Evolutionary conservation across 257 asterid species (phyloP), one percentile per base, ranked within the genome.

Genomic region (Penstemon davidsonii): DNA sequence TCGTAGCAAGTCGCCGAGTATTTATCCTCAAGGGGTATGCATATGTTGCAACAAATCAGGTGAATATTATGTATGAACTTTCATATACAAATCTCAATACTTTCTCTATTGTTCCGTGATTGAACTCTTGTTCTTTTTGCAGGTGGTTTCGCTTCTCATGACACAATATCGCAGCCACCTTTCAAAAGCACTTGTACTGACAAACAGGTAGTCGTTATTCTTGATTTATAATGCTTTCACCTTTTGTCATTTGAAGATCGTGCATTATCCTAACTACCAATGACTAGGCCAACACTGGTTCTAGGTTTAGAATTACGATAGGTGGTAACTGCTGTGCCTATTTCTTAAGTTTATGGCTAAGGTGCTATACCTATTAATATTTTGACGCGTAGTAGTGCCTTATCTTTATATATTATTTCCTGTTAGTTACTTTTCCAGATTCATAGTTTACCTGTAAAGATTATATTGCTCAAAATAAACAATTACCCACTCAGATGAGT

Each of bases 41-140:
- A 41, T 94, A 91, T 80, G 93, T 90, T 71, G 96, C 95, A 59
- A 86, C 68, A 87, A 86, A 68, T 75, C 97, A 94, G 96, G 99
- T 91, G 72, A 77, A 65, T 56, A 52, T 68, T 56, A 71, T 71
- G 71, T 73, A 51, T 62, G 41, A 57, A 69, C 69, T 64, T 63
- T 56, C 33, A 25, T 62, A 11, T 66, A 39, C 57, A 38, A 46
- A 70, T 51, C 8, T 53, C 51, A 59, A 60, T 41, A 25, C 63
- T 71, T 51, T 68, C 54, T 18, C 66, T 45, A 37, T 60, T 67
- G 46, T 70, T 60, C 76, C 54, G 52, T 61, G 33, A 55, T 41
- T 62, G 37, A 56, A 49, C 64, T 66, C 70, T 67, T 72, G 46
- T 68, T 67, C 15, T 71, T 64, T 64, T 71, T 60, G 59, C 84